Base-by-base conservation (phyloP, 306 rosid genomes). In the Fagus sylvatica region DNA sequence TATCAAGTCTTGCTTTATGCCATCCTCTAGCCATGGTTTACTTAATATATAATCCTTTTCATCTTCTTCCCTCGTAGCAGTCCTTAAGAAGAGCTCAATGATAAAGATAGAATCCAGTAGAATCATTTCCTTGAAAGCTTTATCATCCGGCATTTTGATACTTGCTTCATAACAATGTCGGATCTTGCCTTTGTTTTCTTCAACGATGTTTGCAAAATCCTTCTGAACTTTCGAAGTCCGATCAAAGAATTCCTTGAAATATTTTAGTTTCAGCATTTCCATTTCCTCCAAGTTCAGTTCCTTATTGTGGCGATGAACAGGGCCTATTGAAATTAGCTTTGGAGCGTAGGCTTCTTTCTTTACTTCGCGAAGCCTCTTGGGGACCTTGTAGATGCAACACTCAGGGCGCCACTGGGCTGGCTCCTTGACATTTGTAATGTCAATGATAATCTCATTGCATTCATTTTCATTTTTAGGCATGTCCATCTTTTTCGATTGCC, bases 311-410 rank as follows among this genome's bases (percentile, higher is more conserved):
- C 0, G 36, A 22, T 56, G 62, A 19, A 74, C 75, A 5, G 65
- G 76, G n/a, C 84, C 84, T 3, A 80, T 80, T 1, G 84, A 80
- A 9, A 80, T 16, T 8, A 80, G 13, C 36, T 66, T 71, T 6
- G 79, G 79, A 37, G 72, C 74, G 79, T 69, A 80, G 16, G 76
- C 71, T 12, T 48, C 56, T 15, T 37, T 36, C 0, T 75, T 75
- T 7, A 75, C 76, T 17, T 60, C 28, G 0, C 76, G 72, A 2
- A 80, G 69, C 53, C 53, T 80, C 46, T 51, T 60, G 19, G 80
- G 80, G 39, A 75, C 39, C 75, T 65, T 60, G 33, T 75, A 55
- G 64, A 57, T 57, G 9, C 64, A 22, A 1, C 5, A 56, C 15
- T 56, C 64, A 3, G 16, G 64, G 46, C 46, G 46, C 64, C 16